phyloP scores from a whole-genome alignment of 768 basidiomycete species.

The Tulasnella sp. region DNA sequence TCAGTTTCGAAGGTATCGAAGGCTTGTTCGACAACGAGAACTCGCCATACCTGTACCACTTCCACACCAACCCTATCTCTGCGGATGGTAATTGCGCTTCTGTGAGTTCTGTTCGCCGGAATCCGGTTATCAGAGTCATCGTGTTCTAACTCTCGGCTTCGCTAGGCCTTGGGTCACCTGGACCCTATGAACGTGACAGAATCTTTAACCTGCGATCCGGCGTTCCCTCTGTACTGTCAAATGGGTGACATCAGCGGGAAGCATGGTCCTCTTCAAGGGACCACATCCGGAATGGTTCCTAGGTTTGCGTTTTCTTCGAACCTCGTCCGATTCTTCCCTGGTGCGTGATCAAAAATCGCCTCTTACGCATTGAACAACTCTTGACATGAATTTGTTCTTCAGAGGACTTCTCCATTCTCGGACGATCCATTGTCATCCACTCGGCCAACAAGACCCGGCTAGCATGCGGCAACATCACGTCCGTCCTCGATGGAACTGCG shows the following conservation, averaged over 20 bases:
- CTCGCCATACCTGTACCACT: slow-evolving; percentile 3
- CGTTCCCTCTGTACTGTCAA: slow-evolving; percentile 11
- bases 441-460: slow-evolving; percentile 9
- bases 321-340: slow-evolving; percentile 11
- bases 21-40: neutral
- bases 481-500: slow-evolving; percentile 8
- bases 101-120: neutral
- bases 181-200: slow-evolving; percentile 1
- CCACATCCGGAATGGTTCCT: neutral
- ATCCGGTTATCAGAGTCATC: neutral
- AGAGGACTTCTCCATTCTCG: slow-evolving; percentile 14
- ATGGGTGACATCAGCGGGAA: slow-evolving; percentile 10
- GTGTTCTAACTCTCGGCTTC: too few relatives aligned
- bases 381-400: neutral
- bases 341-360: neutral
- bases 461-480: slow-evolving; percentile 16
- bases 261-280: slow-evolving; percentile 11
- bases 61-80: slow-evolving; percentile 14
- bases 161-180: slow-evolving; percentile 13
- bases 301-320: neutral
- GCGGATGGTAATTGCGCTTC: slow-evolving; percentile 9
- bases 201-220: slow-evolving; percentile 11
- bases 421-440: slow-evolving; percentile 14
- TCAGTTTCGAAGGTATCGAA: neutral
- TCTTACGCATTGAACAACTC: neutral